Evolutionary conservation across 805 yeast genomes (phyloP).

Genomic region (Starmerella potacharoeniae): DNA sequence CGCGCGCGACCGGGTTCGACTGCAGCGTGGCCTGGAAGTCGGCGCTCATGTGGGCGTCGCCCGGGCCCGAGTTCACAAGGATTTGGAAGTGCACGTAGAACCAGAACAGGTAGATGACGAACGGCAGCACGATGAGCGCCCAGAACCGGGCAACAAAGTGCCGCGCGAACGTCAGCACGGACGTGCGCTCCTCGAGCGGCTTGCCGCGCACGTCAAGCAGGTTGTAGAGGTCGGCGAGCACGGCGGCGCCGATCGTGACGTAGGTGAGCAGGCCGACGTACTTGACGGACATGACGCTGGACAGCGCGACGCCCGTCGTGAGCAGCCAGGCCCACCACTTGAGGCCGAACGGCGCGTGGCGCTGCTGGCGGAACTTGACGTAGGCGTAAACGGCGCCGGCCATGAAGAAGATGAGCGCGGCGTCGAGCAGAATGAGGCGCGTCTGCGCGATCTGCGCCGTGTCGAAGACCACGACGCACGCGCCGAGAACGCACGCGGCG

Average conservation of each 20-base stretch:
- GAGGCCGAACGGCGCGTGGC: conserved; percentile 52
- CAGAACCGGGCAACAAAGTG: conserved; percentile 69
- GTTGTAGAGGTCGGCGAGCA: conserved; percentile 55
- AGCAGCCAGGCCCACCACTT: conserved; percentile 93
- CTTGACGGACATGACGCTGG: conserved; percentile 85
- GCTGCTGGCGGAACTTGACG: conserved; percentile 54
- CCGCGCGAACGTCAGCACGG: conserved; percentile 25
- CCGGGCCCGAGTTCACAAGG: conserved; percentile 75
- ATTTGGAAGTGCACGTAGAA: conserved; percentile 75
- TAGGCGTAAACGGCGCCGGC: conserved; percentile 68
- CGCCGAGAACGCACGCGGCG: conserved; percentile 65
- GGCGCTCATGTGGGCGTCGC: conserved; percentile 84
- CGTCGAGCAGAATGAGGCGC: conserved; percentile 81
- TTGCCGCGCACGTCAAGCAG: conserved; percentile 62
- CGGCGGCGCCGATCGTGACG: conserved; percentile 77
- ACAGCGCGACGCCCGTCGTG: conserved; percentile 73
- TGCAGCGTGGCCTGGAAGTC: conserved; percentile 77
- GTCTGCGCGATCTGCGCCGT: conserved; percentile 74
- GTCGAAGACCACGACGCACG: conserved; percentile 59
- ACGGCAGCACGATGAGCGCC: conserved; percentile 61
- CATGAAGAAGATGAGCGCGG: conserved; percentile 82
- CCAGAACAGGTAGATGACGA: conserved; percentile 51
- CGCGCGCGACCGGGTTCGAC: conserved; percentile 51
- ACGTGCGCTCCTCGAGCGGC: conserved; percentile 31
- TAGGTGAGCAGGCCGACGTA: conserved; percentile 95